phyloP scores from a whole-genome alignment of 2,329 filamentous ascomycete genomes.

The Aureobasidium sp. region DNA sequence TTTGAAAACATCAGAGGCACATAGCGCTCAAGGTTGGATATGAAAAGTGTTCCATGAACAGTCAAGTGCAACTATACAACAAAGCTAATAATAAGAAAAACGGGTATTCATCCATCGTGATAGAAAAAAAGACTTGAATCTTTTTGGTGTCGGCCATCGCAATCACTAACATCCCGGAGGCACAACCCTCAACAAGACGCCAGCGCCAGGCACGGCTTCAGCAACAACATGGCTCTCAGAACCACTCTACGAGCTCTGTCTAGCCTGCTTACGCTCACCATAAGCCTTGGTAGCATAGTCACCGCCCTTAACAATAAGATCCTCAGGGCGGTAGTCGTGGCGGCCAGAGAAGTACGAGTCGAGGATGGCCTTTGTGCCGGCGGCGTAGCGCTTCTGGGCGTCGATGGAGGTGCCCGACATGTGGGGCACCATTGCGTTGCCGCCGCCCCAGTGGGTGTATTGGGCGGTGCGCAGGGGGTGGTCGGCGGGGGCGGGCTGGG shows the following conservation, averaged over 20 bases:
- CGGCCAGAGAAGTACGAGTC: constrained; percentile 83
- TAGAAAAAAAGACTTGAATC: background rate
- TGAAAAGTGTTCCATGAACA: background rate
- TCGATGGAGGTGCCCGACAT: constrained; percentile 99
- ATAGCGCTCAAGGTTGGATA: too few relatives aligned
- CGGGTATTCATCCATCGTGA: constrained; percentile 12
- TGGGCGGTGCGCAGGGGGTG: constrained; percentile 80
- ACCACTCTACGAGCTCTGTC: background rate
- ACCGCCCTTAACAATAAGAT: constrained; percentile 82
- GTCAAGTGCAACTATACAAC: background rate
- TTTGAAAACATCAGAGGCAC: too few relatives aligned
- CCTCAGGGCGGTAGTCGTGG: constrained; percentile 81
- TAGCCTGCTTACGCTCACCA: constrained; percentile 55
- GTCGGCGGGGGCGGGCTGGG: constrained; percentile 89
- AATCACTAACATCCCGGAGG: constrained; percentile 9
- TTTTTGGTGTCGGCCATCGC: background rate
- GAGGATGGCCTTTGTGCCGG: constrained; percentile 72
- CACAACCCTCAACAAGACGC: constrained; percentile 3
- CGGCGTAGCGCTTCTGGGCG: constrained; percentile 68
- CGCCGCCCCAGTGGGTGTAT: constrained; percentile 90
- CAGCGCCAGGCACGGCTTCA: constrained; percentile 7
- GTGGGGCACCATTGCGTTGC: constrained; percentile 98
- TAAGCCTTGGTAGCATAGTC: constrained; percentile 95
- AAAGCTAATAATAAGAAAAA: background rate
- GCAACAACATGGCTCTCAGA: constrained; percentile 1